Evolutionary conservation across 306 rosid species (phyloP), one percentile per base, ranked within the genome.

Genomic region (Gynostemma pentaphyllum): DNA sequence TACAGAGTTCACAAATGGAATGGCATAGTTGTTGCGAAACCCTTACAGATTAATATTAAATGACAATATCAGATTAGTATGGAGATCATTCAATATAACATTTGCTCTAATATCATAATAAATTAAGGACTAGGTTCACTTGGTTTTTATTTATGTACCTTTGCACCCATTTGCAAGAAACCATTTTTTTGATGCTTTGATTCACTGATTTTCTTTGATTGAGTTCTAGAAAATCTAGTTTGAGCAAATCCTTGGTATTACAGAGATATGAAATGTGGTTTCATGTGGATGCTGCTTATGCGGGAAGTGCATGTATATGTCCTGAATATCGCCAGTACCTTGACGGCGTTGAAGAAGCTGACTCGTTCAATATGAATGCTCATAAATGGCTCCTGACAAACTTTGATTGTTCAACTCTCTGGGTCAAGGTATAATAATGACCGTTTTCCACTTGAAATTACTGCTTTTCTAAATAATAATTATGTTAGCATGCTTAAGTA

Each of bases 261-360:
- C 76, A 91, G 98, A 64, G 74, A 67, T 61, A 80, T 68, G 78
- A 75, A 63, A 76, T 91, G 73, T 91, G 98, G 98, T 79, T 91
- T 72, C 98, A 91, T 53, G 85, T 91, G 41, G 98, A 91, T 78
- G 95, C 98, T 76, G 98, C 98, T 51, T 91, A 88, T 64, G 96
- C 96, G 68, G 98, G 98, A 72, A 91, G 96, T 76, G 96, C 98
- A 64, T 83, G 95, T 73, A 69, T 91, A 76, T 91, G 98, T 81
- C 96, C 95, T 15, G 96, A 91, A 75, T 84, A 79, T 79, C 98
- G 83, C 70, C 86, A 78, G 62, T 66, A 78, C 76, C 80, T 91
- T 67, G 79, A 87, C 44, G 98, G 98, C 40, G 82, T 91, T 49
- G 98, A 91, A 79, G 87, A 83, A 79, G 92, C 86, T 0, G 90